Evolutionary conservation across 2,329 filamentous ascomycete species (phyloP).

Genomic region (Fusarium cicatricum): DNA sequence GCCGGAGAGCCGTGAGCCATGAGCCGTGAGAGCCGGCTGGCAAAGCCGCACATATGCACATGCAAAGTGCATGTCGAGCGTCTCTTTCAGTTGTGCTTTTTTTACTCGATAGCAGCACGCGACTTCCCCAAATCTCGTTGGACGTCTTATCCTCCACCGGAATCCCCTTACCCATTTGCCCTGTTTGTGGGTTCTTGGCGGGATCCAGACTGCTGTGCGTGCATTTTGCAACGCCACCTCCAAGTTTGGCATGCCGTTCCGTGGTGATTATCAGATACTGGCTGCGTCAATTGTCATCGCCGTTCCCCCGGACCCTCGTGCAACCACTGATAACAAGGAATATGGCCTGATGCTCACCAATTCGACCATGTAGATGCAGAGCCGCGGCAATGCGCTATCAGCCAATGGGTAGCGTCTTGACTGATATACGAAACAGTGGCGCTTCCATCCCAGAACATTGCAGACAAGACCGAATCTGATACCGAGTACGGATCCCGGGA

Average conservation of each 20-base stretch:
- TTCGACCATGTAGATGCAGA: slow-evolving; percentile 8
- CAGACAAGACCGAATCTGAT: slow-evolving; percentile 18
- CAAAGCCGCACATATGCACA: slow-evolving; percentile 13
- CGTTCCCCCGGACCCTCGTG: slow-evolving; percentile 1
- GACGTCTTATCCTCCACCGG: slow-evolving; percentile 3
- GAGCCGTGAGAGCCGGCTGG: not conserved
- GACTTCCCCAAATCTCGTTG: slow-evolving; percentile 2
- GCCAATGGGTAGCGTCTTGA: slow-evolving; percentile 26
- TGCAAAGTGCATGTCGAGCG: slow-evolving; percentile 24
- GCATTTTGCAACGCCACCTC: slow-evolving; percentile 7
- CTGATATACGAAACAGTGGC: slow-evolving; percentile 20
- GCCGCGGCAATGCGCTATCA: slow-evolving; percentile 9
- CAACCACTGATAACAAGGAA: slow-evolving; percentile 5
- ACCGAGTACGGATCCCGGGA: slow-evolving; percentile 4
- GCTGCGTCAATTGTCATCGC: slow-evolving; percentile 8
- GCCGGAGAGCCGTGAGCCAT: not conserved
- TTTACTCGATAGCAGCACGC: slow-evolving; percentile 3
- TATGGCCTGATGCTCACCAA: slow-evolving; percentile 36
- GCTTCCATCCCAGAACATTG: not conserved
- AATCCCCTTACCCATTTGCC: slow-evolving; percentile 3
- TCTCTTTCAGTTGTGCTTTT: slow-evolving; percentile 7
- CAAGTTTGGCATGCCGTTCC: slow-evolving; percentile 1
- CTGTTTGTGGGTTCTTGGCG: slow-evolving; percentile 9
- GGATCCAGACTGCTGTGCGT: slow-evolving; percentile 17
- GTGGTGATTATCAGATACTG: slow-evolving; percentile 5